Evolutionary conservation across 1,284 basidiomycete species (phyloP).

Genomic region (Rhodotorula sp.): DNA sequence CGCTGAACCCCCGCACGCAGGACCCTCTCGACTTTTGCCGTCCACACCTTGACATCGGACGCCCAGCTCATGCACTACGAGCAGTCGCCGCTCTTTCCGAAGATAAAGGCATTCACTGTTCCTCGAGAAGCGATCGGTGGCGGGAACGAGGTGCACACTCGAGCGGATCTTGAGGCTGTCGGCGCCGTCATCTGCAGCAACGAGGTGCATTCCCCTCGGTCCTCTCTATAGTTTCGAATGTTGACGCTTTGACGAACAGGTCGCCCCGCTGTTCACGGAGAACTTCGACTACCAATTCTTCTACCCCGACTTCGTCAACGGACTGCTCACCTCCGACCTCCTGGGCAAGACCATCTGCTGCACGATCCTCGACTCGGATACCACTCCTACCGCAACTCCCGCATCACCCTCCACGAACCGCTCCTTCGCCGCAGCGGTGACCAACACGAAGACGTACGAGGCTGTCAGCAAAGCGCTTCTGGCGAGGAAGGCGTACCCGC

Average conservation of each 20-base stretch:
- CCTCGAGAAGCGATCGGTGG: conserved; percentile 55
- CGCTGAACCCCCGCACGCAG: background rate
- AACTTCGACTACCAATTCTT: conserved; percentile 97
- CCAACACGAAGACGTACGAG: conserved; percentile 74
- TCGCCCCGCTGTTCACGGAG: conserved; percentile 94
- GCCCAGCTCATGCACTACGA: conserved; percentile 39
- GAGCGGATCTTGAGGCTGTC: conserved; percentile 46
- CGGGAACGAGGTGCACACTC: conserved; percentile 55
- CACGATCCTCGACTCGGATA: conserved; percentile 63
- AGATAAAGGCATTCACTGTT: conserved; percentile 29
- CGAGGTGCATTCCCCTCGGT: conserved; percentile 45
- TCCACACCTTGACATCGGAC: conserved; percentile 26
- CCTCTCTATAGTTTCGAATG: background rate
- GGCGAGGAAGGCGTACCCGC: conserved; percentile 86
- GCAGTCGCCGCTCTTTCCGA: conserved; percentile 32
- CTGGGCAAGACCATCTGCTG: conserved; percentile 93
- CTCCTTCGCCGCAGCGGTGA: conserved; percentile 41
- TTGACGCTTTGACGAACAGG: conserved; percentile 53
- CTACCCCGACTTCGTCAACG: conserved; percentile 88
- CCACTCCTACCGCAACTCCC: background rate
- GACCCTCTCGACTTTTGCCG: conserved; percentile 32
- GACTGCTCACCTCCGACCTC: conserved; percentile 92
- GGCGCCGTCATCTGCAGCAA: conserved; percentile 74
- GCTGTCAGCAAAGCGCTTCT: conserved; percentile 89
- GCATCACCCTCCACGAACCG: background rate